Evolutionary conservation across 1,284 basidiomycete species (phyloP).

Genomic region (Apiotrichum sp.): DNA sequence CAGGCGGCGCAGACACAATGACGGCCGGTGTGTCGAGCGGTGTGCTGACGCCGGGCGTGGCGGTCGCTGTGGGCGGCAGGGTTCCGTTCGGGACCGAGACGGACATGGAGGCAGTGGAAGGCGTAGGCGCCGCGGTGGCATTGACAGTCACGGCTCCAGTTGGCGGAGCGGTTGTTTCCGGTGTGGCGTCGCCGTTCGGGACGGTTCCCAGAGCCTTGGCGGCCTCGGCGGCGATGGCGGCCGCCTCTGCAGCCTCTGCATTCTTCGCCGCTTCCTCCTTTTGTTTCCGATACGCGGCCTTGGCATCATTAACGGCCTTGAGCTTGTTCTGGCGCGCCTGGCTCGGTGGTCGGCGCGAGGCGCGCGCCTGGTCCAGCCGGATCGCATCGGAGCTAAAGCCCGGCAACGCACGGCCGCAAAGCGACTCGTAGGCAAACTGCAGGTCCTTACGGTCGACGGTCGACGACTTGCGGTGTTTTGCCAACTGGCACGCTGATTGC

Average conservation of each 20-base stretch:
- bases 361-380: slow-evolving; percentile 52
- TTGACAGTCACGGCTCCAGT: background rate
- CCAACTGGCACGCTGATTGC: slow-evolving; percentile 82
- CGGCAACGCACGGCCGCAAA: slow-evolving; percentile 64
- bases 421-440: slow-evolving; percentile 89
- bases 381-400: slow-evolving; percentile 86
- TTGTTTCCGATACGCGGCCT: slow-evolving; percentile 30
- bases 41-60: background rate
- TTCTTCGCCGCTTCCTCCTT: slow-evolving; percentile 25
- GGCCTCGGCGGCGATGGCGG: slow-evolving; percentile 6
- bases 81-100: background rate
- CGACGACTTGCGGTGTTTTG: slow-evolving; percentile 84
- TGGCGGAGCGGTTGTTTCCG: background rate
- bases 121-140: slow-evolving; percentile 1
- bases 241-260: slow-evolving; percentile 12
- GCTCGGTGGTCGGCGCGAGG: slow-evolving; percentile 14
- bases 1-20: slow-evolving; percentile 2
- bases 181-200: background rate
- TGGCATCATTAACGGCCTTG: slow-evolving; percentile 34
- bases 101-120: background rate
- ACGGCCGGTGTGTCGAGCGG: slow-evolving; percentile 1
- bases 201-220: background rate
- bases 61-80: background rate
- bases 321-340: slow-evolving; percentile 23
- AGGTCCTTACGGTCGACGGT: slow-evolving; percentile 88